phyloP scores from a whole-genome alignment of 129 eudicot species.

The Flaveria brownii region DNA sequence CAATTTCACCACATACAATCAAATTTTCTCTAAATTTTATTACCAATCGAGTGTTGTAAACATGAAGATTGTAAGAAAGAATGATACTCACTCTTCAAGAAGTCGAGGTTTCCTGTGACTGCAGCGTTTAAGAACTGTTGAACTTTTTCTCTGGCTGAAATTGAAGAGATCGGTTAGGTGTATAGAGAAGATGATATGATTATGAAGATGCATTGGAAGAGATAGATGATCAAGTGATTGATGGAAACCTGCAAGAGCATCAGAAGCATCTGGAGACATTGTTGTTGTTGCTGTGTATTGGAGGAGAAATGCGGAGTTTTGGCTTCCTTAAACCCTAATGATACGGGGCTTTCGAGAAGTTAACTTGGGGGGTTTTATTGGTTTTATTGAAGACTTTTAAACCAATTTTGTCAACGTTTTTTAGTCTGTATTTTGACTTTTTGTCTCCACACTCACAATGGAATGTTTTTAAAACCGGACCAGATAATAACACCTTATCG shows the following conservation, averaged over 20 bases:
- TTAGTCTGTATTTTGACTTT: background rate
- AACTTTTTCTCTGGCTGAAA: conserved; percentile 77
- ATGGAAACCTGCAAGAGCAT: conserved; percentile 78
- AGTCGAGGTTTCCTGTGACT: conserved; percentile 66
- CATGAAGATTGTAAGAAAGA: background rate
- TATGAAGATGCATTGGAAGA: background rate
- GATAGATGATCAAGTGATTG: background rate
- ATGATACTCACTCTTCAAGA: conserved; percentile 59
- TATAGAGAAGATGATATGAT: background rate
- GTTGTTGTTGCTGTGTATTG: background rate
- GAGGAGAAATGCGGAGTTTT: background rate
- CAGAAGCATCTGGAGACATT: conserved; percentile 65
- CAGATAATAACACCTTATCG: too few relatives aligned
- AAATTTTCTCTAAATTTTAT: too few relatives aligned
- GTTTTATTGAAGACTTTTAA: conserved; percentile 3
- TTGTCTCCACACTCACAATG: too few relatives aligned
- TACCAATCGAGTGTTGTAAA: background rate
- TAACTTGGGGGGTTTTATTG: background rate
- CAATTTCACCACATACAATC: conserved; percentile 3
- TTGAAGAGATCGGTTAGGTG: conserved; percentile 5
- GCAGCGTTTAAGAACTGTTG: conserved; percentile 80
- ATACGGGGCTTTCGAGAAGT: conserved; percentile 25
- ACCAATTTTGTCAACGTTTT: background rate
- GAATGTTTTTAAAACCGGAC: too few relatives aligned
- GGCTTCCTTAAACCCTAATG: conserved; percentile 32